Evolutionary conservation across 345 rosid genomes (phyloP).

Genomic region (Gossypium stocksii): DNA sequence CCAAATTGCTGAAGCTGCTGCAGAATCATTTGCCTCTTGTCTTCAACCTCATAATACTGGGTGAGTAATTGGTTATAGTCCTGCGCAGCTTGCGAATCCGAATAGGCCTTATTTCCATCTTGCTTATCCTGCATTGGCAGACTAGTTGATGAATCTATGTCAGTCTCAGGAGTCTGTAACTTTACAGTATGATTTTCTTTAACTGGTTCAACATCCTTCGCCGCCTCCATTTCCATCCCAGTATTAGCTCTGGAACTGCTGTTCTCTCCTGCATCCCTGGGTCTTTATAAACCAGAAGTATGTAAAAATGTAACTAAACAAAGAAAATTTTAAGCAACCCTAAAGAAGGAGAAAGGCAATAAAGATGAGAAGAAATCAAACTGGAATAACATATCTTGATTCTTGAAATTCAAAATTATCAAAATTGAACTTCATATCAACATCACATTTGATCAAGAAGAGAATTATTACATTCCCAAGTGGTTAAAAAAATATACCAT

Average conservation of each 20-base stretch:
- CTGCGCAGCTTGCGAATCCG: constrained; percentile 25
- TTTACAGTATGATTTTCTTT: constrained; percentile 20
- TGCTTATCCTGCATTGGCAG: constrained; percentile 15
- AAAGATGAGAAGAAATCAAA: not conserved
- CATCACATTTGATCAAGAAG: not conserved
- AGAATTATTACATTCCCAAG: not conserved
- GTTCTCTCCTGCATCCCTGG: constrained; percentile 27
- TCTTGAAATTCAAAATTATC: not conserved
- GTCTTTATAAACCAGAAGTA: constrained; percentile 10
- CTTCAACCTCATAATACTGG: constrained; percentile 63
- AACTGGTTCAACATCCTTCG: constrained; percentile 14
- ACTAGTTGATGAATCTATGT: constrained; percentile 21
- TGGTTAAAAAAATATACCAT: not conserved
- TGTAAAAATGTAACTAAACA: not conserved
- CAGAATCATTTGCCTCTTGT: constrained; percentile 45
- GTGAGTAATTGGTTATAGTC: constrained; percentile 43
- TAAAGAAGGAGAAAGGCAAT: not conserved
- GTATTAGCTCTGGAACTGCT: constrained; percentile 6
- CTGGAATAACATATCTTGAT: not conserved
- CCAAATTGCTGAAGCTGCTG: constrained; percentile 45
- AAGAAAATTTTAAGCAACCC: not conserved
- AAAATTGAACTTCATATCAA: not conserved
- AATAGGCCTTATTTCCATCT: constrained; percentile 17
- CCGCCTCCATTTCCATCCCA: constrained; percentile 15
- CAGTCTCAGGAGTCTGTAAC: constrained; percentile 15